phyloP scores from a whole-genome alignment of 2,329 filamentous ascomycete species.

The Incumbomyces delicatus region DNA sequence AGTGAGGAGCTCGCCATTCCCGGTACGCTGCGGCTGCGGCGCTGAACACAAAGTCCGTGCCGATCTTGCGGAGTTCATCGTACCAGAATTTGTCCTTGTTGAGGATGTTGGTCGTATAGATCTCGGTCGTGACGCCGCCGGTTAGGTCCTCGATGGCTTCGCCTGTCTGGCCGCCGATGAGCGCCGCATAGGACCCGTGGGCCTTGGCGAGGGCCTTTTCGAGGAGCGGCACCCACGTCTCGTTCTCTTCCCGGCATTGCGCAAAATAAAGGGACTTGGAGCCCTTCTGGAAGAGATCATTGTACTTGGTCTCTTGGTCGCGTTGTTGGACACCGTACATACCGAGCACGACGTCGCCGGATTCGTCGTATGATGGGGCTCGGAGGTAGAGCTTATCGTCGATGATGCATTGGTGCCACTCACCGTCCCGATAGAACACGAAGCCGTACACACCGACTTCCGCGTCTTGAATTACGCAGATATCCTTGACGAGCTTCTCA shows the following conservation, averaged over 20 bases:
- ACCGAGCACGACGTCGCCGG: constrained; percentile 61
- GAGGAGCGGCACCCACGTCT: constrained; percentile 71
- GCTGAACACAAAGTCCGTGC: constrained; percentile 58
- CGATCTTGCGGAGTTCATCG: constrained; percentile 69
- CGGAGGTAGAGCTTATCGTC: constrained; percentile 86
- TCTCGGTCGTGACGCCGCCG: constrained; percentile 40
- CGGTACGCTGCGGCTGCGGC: constrained; percentile 35
- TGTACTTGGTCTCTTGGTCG: constrained; percentile 62
- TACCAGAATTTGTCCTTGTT: constrained; percentile 75
- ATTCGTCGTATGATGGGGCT: constrained; percentile 73
- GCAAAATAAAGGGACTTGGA: constrained; percentile 71
- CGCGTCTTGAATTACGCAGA: constrained; percentile 67
- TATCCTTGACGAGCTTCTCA: constrained; percentile 58
- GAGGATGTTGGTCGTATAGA: constrained; percentile 38
- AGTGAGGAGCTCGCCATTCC: constrained; percentile 16
- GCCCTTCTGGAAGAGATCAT: constrained; percentile 61
- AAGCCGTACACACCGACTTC: constrained; percentile 75
- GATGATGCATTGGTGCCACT: constrained; percentile 86
- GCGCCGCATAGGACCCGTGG: constrained; percentile 67
- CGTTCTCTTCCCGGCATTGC: constrained; percentile 63
- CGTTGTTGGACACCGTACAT: constrained; percentile 67
- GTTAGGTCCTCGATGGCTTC: constrained; percentile 52
- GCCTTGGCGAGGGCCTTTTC: constrained; percentile 76
- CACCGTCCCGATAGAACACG: constrained; percentile 71
- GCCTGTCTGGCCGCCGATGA: constrained; percentile 64